Evolutionary conservation across 2,329 filamentous ascomycete genomes (phyloP).

Genomic region (Hirsutella rhossiliensis): DNA sequence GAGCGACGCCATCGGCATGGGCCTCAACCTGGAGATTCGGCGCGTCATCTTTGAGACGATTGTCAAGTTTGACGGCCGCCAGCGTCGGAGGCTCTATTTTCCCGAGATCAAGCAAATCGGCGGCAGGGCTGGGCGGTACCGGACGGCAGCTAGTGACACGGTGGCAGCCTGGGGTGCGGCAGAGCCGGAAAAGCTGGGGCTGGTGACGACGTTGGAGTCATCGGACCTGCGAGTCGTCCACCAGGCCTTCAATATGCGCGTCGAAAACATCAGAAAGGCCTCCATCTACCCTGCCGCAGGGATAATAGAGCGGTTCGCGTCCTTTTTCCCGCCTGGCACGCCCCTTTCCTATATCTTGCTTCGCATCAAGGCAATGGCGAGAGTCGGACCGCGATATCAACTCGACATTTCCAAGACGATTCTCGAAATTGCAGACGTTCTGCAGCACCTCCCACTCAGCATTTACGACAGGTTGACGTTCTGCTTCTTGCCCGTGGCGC

Average conservation of each 20-base stretch:
- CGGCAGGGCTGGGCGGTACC: conserved; percentile 80
- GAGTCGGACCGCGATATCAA: conserved; percentile 54
- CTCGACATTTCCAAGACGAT: conserved; percentile 47
- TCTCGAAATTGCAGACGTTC: conserved; percentile 56
- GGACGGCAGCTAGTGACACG: conserved; percentile 39
- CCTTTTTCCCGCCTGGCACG: conserved; percentile 69
- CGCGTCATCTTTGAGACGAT: conserved; percentile 77
- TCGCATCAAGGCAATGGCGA: conserved; percentile 58
- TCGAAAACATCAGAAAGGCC: conserved; percentile 55
- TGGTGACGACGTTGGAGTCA: conserved; percentile 67
- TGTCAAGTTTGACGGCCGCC: conserved; percentile 55
- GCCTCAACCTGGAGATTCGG: conserved; percentile 83
- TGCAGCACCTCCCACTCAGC: conserved; percentile 60
- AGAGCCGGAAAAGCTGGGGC: conserved; percentile 42
- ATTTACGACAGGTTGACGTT: conserved; percentile 67
- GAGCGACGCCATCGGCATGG: conserved; percentile 96
- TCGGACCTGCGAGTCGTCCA: conserved; percentile 54
- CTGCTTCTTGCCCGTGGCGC: conserved; percentile 58
- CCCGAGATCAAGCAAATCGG: conserved; percentile 92
- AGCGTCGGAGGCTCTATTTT: conserved; percentile 46
- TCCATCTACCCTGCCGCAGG: conserved; percentile 61
- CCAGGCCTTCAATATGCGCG: conserved; percentile 49
- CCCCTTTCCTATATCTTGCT: conserved; percentile 75
- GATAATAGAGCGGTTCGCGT: conserved; percentile 63
- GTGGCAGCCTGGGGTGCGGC: conserved; percentile 1